Evolutionary conservation across 495 filamentous ascomycete genomes (phyloP).

Genomic region (Aspergillus baeticus): DNA sequence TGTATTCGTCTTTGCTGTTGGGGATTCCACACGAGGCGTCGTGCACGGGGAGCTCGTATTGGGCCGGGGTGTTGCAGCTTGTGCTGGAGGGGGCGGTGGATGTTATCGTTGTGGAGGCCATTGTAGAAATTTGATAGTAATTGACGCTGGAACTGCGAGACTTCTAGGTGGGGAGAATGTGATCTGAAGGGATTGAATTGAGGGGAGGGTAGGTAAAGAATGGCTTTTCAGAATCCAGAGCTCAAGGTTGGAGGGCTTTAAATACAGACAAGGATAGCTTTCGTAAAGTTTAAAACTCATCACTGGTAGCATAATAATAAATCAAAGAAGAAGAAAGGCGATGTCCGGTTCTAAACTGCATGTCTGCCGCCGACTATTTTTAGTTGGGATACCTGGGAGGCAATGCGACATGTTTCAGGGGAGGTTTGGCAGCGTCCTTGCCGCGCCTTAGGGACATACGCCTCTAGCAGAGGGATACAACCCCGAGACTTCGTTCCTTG

Average conservation of each 20-base stretch:
- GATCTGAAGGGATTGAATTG: too few relatives aligned
- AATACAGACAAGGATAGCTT: too few relatives aligned
- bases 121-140: neutral
- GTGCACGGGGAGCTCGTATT: conserved; percentile 5
- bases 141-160: too few relatives aligned
- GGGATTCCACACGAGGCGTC: conserved; percentile 7
- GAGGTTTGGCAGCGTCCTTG: too few relatives aligned
- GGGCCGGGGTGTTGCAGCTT: neutral
- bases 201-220: too few relatives aligned
- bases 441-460: too few relatives aligned
- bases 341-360: neutral
- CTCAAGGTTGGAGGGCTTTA: too few relatives aligned
- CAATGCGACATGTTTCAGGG: too few relatives aligned
- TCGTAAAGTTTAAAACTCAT: neutral
- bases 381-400: conserved; percentile 8
- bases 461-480: neutral
- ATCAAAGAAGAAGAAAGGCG: neutral
- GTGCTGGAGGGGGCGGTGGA: neutral
- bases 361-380: neutral
- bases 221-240: too few relatives aligned
- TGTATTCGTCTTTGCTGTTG: neutral
- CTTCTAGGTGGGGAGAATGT: too few relatives aligned
- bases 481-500: too few relatives aligned
- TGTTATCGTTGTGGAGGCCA: conserved; percentile 1
- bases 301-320: neutral